Evolutionary conservation across 768 basidiomycete genomes (phyloP).

Genomic region (Tricholoma sp.): DNA sequence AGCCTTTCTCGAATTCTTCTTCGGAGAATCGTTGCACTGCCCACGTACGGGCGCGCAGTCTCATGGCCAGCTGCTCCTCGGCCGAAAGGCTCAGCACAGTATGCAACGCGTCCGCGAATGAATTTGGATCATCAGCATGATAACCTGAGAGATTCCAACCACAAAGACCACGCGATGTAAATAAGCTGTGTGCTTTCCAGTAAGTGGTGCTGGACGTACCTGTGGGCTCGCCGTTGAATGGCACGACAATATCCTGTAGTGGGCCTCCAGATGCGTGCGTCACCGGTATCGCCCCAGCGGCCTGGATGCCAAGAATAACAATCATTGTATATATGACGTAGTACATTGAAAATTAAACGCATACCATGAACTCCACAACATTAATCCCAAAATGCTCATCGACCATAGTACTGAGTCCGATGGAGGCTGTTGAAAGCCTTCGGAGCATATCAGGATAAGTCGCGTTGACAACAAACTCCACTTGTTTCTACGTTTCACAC

Average conservation of each 20-base stretch:
- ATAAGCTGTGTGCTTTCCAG: not conserved
- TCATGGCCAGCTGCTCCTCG: constrained; percentile 54
- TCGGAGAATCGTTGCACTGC: constrained; percentile 74
- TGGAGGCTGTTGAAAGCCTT: constrained; percentile 69
- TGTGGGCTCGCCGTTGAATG: constrained; percentile 64
- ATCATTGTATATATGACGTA: not conserved
- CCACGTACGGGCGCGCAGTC: constrained; percentile 63
- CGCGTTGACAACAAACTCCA: constrained; percentile 81
- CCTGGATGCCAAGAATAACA: constrained; percentile 39
- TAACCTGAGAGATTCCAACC: constrained; percentile 44
- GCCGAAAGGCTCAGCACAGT: constrained; percentile 52
- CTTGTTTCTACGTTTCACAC: constrained; percentile 45
- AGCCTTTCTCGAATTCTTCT: constrained; percentile 73
- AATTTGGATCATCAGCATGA: constrained; percentile 63
- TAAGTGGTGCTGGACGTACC: constrained; percentile 31
- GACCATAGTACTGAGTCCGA: constrained; percentile 94
- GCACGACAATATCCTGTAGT: constrained; percentile 84
- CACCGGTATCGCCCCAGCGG: constrained; percentile 89
- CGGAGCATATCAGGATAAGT: constrained; percentile 64
- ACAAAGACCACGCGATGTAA: not conserved
- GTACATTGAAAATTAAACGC: constrained; percentile 15
- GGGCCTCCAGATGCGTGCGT: constrained; percentile 94
- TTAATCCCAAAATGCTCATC: constrained; percentile 99
- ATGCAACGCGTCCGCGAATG: constrained; percentile 67
- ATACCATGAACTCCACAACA: constrained; percentile 94